Evolutionary conservation across 2,329 filamentous ascomycete genomes (phyloP).

Genomic region (Chaetomiaceae sp.): DNA sequence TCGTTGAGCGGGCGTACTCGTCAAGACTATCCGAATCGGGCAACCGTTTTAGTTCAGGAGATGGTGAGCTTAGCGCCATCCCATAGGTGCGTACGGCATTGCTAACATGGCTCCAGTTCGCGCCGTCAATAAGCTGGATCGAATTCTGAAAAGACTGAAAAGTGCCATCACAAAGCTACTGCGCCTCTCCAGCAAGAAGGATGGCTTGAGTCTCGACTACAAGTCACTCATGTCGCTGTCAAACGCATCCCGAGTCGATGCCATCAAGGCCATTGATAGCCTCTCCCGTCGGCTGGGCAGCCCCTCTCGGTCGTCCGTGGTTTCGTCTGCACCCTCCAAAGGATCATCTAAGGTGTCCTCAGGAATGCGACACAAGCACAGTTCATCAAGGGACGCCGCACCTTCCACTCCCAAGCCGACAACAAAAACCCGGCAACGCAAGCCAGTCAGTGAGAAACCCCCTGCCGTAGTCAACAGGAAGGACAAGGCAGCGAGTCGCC

Average conservation of each 20-base stretch:
- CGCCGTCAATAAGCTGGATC: slow-evolving; percentile 35
- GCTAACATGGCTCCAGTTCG: slow-evolving; percentile 27
- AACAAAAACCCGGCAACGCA: neutral
- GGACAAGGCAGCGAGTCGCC: neutral
- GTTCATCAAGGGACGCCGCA: neutral
- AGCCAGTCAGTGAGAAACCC: slow-evolving; percentile 3
- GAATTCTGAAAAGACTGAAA: slow-evolving; percentile 38
- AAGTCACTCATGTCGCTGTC: slow-evolving; percentile 42
- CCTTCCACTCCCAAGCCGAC: neutral
- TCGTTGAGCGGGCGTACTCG: slow-evolving; percentile 39
- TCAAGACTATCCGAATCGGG: slow-evolving; percentile 37
- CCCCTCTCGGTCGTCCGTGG: slow-evolving; percentile 21
- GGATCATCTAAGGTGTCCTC: slow-evolving; percentile 9
- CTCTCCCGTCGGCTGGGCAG: slow-evolving; percentile 35
- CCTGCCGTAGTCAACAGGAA: neutral
- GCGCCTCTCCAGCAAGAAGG: slow-evolving; percentile 29
- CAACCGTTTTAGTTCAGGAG: slow-evolving; percentile 39
- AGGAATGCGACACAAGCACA: slow-evolving; percentile 8
- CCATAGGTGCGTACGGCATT: neutral
- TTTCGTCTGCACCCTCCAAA: slow-evolving; percentile 15
- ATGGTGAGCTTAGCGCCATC: slow-evolving; percentile 35
- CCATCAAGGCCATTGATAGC: slow-evolving; percentile 43
- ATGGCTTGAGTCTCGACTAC: slow-evolving; percentile 37
- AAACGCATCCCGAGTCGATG: slow-evolving; percentile 41
- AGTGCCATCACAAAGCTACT: slow-evolving; percentile 37